phyloP scores from a whole-genome alignment of 2,329 filamentous ascomycete genomes.

The Pseudogymnoascus sp. region DNA sequence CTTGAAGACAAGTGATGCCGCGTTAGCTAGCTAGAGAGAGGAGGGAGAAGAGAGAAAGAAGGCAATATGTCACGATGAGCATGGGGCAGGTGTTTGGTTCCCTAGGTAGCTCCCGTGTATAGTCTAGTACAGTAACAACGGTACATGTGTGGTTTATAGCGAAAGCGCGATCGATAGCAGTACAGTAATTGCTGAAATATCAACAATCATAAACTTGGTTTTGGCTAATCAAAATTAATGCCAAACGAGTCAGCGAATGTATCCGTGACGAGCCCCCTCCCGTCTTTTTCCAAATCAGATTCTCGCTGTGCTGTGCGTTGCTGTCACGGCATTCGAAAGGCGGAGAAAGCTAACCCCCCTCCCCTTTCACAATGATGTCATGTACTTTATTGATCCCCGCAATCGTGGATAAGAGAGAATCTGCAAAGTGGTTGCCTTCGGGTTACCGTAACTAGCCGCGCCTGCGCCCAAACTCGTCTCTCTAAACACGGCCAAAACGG shows the following conservation, averaged over 20 bases:
- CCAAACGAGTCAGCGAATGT: not conserved
- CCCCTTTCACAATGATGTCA: conserved; percentile 1
- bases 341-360: not conserved
- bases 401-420: conserved; percentile 1
- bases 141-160: not conserved
- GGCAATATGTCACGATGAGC: conserved; percentile 5
- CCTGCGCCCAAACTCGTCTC: not conserved
- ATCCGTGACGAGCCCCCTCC: not conserved
- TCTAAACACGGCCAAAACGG: not conserved
- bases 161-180: not conserved
- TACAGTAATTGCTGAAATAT: not conserved
- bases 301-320: not conserved
- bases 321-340: not conserved
- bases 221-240: not conserved
- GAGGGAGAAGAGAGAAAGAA: too few relatives aligned
- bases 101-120: not conserved
- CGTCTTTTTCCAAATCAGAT: not conserved
- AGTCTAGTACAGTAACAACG: not conserved
- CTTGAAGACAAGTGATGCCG: conserved; percentile 21
- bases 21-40: not conserved
- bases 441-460: conserved; percentile 1
- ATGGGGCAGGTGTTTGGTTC: not conserved
- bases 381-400: not conserved
- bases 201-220: not conserved
- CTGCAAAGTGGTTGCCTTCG: not conserved